Evolutionary conservation across 352 stramenopile genomes (phyloP), one percentile per base, ranked within the genome.

Genomic region (Globisporangium acanthophoron): DNA sequence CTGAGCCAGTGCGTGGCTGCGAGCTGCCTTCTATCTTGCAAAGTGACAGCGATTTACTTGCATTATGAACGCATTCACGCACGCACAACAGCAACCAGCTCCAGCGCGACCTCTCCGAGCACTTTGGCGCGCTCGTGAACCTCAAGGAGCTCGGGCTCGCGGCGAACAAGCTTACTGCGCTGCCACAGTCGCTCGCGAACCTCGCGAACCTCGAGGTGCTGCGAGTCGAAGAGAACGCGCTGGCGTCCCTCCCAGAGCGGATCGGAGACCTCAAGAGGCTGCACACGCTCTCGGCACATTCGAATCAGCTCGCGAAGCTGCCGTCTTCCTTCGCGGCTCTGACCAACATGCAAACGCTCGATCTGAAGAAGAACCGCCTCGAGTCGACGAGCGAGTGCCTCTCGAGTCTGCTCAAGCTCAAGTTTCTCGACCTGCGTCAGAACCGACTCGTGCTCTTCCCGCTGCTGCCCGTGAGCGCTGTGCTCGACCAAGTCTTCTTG

Each of bases 361-460:
- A 93, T 46, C 54, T 93, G 33, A 92, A 88, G 69, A 91, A 90
- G 55, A 93, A 93, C 51, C 69, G 66, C 11, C 40, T 93, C 24
- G 73, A 85, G 40, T 76, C 67, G 0, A 71, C 80, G 35, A 51
- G 56, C 1, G 67, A 78, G 8, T 71, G 70, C 52, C 66, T 92
- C 13, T 55, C 64, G 20, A 64, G 64, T 2, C 67, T 90, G 18
- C 56, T 61, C 9, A 49, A 51, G 24, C 73, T 93, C 27, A 87
- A 80, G 44, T 90, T 83, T 59, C 62, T 90, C 48, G 84, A 93
- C 61, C 64, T 93, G 46, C 69, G 84, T 0, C 80, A 93, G 44
- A 93, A 93, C 60, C 76, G 73, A 31, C 61, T 93, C 12, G 56
- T 62, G 3, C 49, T 73, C 2, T 90, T 93, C n/a, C 84, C 84